These are phyloP conservation scores for Xylariaceae sp. DNA, from an alignment of 2,329 filamentous ascomycete species.

Conservation along the genomic window DNA sequence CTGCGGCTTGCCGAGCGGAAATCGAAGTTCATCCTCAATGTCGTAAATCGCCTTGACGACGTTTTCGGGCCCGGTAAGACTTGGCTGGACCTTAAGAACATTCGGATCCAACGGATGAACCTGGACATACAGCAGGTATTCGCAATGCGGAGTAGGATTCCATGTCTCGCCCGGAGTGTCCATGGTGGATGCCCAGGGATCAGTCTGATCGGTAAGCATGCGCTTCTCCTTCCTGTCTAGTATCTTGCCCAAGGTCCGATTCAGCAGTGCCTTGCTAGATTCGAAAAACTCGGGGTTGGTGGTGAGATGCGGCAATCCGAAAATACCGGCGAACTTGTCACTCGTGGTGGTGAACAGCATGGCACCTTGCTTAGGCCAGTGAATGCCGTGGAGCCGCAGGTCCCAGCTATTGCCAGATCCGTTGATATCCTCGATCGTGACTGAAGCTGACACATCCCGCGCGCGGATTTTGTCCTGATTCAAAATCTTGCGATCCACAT, in stretches of 20 bases:
- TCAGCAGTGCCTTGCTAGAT: conserved; percentile 63
- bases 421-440: conserved; percentile 70
- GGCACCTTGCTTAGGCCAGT: conserved; percentile 78
- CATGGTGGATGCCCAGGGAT: conserved; percentile 74
- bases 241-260: conserved; percentile 66
- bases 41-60: conserved; percentile 45
- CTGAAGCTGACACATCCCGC: conserved; percentile 66
- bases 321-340: conserved; percentile 91
- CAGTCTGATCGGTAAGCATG: conserved; percentile 54
- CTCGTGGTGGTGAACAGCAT: conserved; percentile 85
- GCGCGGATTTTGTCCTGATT: conserved; percentile 51
- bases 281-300: conserved; percentile 56
- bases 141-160: conserved; percentile 72
- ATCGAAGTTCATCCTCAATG: conserved; percentile 62
- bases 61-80: conserved; percentile 33
- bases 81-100: conserved; percentile 33
- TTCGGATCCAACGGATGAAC: conserved; percentile 55
- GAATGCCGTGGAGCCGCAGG: conserved; percentile 76
- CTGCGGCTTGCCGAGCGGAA: conserved; percentile 58
- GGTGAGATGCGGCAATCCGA: conserved; percentile 80
- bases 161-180: conserved; percentile 58
- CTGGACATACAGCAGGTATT: conserved; percentile 85
- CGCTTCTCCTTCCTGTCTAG: conserved; percentile 63
- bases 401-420: conserved; percentile 74
- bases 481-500: conserved; percentile 33